Evolutionary conservation across 805 yeast genomes (phyloP), one percentile per base, ranked within the genome.

Genomic region (Komagataella mondaviorum): DNA sequence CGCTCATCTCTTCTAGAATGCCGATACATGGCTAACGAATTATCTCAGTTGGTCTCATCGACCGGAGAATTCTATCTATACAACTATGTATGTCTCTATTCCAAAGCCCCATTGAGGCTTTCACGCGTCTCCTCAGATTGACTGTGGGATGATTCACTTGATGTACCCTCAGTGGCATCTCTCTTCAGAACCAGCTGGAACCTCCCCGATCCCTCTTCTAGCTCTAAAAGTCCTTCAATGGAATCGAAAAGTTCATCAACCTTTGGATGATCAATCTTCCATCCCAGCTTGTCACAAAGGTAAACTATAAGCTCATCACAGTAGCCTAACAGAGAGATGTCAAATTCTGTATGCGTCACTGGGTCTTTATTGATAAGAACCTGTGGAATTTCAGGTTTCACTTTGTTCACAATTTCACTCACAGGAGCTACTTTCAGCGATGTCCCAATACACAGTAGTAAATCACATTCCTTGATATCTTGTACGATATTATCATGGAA

Each of bases 391-490:
- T 76, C 64, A n/a, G 74, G 73, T 0, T 83, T 81, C 2, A 89
- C 68, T 66, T 77, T 72, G 55, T 87, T 82, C n/a, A 87, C 90
- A 53, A 89, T 86, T 51, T 87, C 89, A 51, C 88, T 81, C 4
- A 90, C 96, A 0, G 97, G 97, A 0, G 95, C 88, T 22, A 89
- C 97, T 61, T 89, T 87, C 56, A 89, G 72, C 18, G 96, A 88
- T 0, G 97, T 89, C 16, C 97, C 97, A 43, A 89, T 82, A 63
- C 95, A 85, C 4, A 89, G 73, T 47, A 90, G 68, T 51, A 89
- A 69, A 64, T 90, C 97, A 65, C 96, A 87, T 46, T 76, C 70
- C 17, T 66, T 58, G 6, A 82, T 71, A 61, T 90, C 96, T 46
- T 74, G 72, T 46, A 71, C 69, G 24, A 82, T 75, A 17, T 67